These are phyloP conservation scores for Chlorella sp. DNA, from an alignment of 139 green algal species.

Conservation along the genomic window DNA sequence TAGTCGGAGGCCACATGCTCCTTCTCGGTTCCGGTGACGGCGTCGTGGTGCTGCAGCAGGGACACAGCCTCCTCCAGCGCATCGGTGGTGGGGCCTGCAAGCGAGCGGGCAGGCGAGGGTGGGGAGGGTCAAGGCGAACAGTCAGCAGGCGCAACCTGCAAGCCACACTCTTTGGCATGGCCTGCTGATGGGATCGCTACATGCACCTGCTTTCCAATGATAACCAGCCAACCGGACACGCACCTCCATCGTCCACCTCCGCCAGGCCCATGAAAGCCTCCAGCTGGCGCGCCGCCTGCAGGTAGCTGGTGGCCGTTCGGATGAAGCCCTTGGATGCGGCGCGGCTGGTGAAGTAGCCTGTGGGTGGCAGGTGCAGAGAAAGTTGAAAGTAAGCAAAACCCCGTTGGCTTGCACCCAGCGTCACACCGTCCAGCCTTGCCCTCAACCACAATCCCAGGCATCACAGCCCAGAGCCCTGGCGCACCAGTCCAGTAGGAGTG, in stretches of 20 bases:
- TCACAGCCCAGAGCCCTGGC: too few relatives aligned
- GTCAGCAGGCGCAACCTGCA: neutral
- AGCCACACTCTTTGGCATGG: too few relatives aligned
- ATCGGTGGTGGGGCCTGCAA: constrained; percentile 39
- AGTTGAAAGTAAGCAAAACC: too few relatives aligned
- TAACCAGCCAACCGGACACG: neutral
- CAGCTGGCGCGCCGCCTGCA: constrained; percentile 82
- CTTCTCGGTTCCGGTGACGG: constrained; percentile 87
- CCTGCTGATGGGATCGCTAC: too few relatives aligned
- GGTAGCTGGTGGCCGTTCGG: constrained; percentile 60
- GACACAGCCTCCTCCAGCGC: constrained; percentile 72
- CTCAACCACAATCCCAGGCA: too few relatives aligned
- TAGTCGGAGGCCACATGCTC: constrained; percentile 92
- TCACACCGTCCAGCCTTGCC: too few relatives aligned
- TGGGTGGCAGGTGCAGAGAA: too few relatives aligned
- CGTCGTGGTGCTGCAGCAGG: constrained; percentile 90
- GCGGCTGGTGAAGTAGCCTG: constrained; percentile 70
- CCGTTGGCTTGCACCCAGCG: too few relatives aligned
- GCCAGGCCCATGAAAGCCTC: constrained; percentile 48
- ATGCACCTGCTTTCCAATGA: too few relatives aligned
- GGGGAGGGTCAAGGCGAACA: constrained; percentile 46
- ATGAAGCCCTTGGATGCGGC: constrained; percentile 82
- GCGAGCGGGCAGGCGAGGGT: neutral
- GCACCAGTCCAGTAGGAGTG: constrained; percentile 91
- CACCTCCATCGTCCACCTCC: neutral